These are phyloP conservation scores for Metschnikowia gruessii DNA, from an alignment of 805 yeast species.

Conservation along the genomic window DNA sequence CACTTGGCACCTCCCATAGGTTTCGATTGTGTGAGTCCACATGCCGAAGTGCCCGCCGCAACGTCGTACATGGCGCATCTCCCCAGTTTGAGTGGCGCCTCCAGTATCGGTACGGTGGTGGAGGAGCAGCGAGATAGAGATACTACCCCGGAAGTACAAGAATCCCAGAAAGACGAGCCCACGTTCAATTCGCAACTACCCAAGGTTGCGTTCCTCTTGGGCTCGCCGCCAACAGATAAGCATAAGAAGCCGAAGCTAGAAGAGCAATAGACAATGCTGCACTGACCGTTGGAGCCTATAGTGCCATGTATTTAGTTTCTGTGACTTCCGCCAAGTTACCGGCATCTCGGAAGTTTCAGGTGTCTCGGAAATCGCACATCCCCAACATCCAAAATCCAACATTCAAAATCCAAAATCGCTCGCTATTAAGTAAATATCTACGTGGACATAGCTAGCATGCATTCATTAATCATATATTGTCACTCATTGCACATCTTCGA, in stretches of 20 bases:
- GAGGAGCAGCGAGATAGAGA: not conserved
- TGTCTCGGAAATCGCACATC: no score
- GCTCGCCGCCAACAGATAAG: not conserved
- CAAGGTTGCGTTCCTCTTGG: conserved; percentile 2
- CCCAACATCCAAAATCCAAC: no score
- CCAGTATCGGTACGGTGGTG: not conserved
- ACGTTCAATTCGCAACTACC: conserved; percentile 2
- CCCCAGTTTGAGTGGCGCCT: conserved; percentile 2
- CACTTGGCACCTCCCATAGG: conserved; percentile 11
- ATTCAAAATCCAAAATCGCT: no score
- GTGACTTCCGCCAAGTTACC: no score
- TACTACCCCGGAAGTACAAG: not conserved
- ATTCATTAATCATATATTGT: not conserved
- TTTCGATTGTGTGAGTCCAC: conserved; percentile 1
- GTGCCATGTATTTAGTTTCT: not conserved
- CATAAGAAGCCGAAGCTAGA: not conserved
- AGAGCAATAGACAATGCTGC: not conserved
- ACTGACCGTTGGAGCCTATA: not conserved
- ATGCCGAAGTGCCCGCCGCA: conserved; percentile 1
- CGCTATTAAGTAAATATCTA: no score
- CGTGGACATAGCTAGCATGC: not conserved
- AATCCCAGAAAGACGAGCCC: not conserved
- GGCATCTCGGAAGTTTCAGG: no score
- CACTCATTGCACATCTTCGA: not conserved
- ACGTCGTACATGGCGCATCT: not conserved